Evolutionary conservation across 108 stramenopile genomes (phyloP), one percentile per base, ranked within the genome.

Genomic region (Fistulifera pelliculosa): DNA sequence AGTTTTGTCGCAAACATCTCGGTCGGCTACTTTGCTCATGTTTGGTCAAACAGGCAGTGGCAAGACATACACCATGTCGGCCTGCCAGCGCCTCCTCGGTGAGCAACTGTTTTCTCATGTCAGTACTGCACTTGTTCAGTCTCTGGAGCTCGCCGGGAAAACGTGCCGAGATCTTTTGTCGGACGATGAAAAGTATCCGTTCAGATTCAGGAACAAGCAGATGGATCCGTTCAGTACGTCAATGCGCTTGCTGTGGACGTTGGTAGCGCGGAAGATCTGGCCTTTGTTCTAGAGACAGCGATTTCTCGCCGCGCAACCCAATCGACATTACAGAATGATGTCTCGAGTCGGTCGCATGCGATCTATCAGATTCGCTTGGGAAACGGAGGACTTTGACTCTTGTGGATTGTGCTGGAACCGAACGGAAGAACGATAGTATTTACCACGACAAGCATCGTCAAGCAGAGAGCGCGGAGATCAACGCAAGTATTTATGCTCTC

Each of bases 341-440:
- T 51, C 22, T 51, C 50, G 26, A 51, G 50, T 27, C 50, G 50
- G 7, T 51, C 50, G 50, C 50, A 51, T 51, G 50, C 26, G n/a
- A 28, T 51, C 22, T 51, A 22, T 22, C 50, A 51, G 23, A 51
- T 51, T 51, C n/a, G 21, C 4, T 5, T 51, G 21, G 23, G 5
- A 3, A 51, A 25, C n/a, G 50, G 64, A 54, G 80, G 86, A 2
- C 38, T 72, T 43, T 87, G 38, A 76, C 67, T 27, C 62, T 87
- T 50, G 69, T 86, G n/a, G 89, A 90, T 55, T 71, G 80, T 25
- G 89, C 89, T 5, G 89, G 89, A n/a, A 71, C 69, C 31, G 89
- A 90, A 60, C 58, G 83, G n/a, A 49, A 70, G 38, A 64, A 78
- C 38, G 89, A 90, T 53, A 72, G 73, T 44, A 41, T 71, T 47